Conservation (phyloP, 257 asterid genomes). For the Plantago ovata region DNA sequence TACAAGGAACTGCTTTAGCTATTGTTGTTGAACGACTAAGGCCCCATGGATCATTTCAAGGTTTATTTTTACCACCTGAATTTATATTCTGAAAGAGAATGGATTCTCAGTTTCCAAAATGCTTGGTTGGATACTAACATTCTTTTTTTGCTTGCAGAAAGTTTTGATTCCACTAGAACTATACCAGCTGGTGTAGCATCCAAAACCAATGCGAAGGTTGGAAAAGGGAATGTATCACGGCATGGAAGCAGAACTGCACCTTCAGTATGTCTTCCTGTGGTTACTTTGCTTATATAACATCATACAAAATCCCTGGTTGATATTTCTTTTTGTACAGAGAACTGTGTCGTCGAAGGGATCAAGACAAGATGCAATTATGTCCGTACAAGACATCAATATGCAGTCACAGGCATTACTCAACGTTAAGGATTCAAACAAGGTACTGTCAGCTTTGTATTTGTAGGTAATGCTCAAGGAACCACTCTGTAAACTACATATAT, state of each 20-base stretch:
- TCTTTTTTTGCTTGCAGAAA: conserved; percentile 41
- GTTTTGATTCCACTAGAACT: conserved; percentile 57
- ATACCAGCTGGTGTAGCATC: conserved; percentile 47
- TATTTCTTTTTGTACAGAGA: conserved; percentile 42
- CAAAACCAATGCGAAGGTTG: conserved; percentile 60
- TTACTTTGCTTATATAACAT: conserved; percentile 19
- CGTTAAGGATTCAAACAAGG: conserved; percentile 92
- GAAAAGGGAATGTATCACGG: conserved; percentile 65
- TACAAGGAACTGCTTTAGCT: conserved; percentile 95
- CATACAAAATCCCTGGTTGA: conserved; percentile 9
- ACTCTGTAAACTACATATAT: conserved; percentile 7
- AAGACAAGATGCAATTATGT: conserved; percentile 67
- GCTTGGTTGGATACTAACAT: conserved; percentile 15
- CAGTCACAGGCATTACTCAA: conserved; percentile 82
- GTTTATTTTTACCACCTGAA: conserved; percentile 23
- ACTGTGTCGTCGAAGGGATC: conserved; percentile 64
- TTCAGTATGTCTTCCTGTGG: conserved; percentile 47
- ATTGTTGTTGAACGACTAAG: conserved; percentile 82
- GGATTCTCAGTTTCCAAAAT: conserved; percentile 6
- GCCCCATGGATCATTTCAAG: conserved; percentile 61
- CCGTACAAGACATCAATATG: conserved; percentile 75
- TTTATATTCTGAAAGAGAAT: neutral
- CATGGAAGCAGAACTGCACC: conserved; percentile 74
- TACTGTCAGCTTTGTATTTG: conserved; percentile 15
- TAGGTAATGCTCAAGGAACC: neutral